Conservation (phyloP, 176 grass and related monocot genomes). For the Chrysopogon serrulatus region DNA sequence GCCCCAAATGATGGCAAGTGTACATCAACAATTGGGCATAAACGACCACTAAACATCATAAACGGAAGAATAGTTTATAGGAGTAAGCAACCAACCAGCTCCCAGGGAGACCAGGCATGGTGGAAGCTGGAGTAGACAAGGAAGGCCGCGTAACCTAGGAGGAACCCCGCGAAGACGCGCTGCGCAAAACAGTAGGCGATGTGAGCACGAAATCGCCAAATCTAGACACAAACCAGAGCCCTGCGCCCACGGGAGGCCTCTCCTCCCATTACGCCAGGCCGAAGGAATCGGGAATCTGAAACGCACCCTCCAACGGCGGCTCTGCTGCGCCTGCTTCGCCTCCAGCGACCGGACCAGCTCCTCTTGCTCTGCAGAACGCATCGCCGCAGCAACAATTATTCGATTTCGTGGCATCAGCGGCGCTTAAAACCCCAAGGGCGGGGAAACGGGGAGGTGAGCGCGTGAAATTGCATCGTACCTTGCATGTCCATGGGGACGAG, state of each 20-base stretch:
- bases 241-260: background rate
- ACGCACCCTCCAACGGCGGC: slow-evolving; percentile 69
- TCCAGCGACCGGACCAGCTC: slow-evolving; percentile 78
- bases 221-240: background rate
- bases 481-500: slow-evolving; percentile 69
- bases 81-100: slow-evolving; percentile 52
- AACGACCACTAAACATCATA: background rate
- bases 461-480: slow-evolving; percentile 26
- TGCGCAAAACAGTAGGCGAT: slow-evolving; percentile 32
- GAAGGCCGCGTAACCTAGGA: slow-evolving; percentile 61
- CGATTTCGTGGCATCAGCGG: background rate
- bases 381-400: background rate
- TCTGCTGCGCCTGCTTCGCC: slow-evolving; percentile 65
- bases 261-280: background rate
- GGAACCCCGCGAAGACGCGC: slow-evolving; percentile 64
- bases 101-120: slow-evolving; percentile 85
- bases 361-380: slow-evolving; percentile 70
- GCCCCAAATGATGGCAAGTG: background rate
- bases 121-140: slow-evolving; percentile 73
- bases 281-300: background rate
- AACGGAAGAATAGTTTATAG: background rate
- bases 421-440: background rate
- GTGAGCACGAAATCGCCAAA: background rate
- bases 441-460: background rate
- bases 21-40: background rate